Percentiles rank a stretch among this genome's conserved stretches.
Conservation (phyloP, 257 asterid species). For the Marsdenia floribunda region DNA sequence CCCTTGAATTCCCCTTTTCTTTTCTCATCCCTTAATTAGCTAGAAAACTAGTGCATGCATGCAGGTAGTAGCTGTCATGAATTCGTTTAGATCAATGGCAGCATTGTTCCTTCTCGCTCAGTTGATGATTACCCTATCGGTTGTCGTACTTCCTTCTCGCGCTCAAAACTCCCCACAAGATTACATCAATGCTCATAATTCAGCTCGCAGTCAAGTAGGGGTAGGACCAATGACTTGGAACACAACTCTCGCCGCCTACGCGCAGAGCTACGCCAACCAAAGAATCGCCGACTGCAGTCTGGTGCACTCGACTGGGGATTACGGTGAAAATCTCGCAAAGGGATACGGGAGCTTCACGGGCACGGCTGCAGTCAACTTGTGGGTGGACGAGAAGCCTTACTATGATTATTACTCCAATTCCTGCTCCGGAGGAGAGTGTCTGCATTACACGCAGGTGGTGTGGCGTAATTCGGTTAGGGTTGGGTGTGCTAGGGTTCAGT, state of each 20-base stretch:
- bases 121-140: no score
- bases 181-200: constrained; percentile 31
- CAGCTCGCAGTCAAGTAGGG: constrained; percentile 31
- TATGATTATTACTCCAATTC: constrained; percentile 17
- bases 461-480: constrained; percentile 32
- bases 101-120: no score
- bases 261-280: constrained; percentile 25
- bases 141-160: background rate
- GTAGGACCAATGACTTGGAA: constrained; percentile 38
- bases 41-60: no score
- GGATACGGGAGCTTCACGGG: constrained; percentile 32
- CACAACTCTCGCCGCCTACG: constrained; percentile 28
- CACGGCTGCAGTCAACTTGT: constrained; percentile 26
- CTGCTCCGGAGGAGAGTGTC: constrained; percentile 35
- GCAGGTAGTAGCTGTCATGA: no score
- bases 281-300: constrained; percentile 29
- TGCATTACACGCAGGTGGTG: constrained; percentile 54
- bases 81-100: no score
- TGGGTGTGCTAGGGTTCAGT: constrained; percentile 42
- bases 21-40: no score
- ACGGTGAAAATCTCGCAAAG: constrained; percentile 50
- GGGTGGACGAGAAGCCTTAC: constrained; percentile 32
- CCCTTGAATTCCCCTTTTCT: no score
- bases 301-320: constrained; percentile 24
- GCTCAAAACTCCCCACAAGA: constrained; percentile 21